These are phyloP conservation scores for Pseudocercospora macadamiae DNA, from an alignment of 2,329 filamentous ascomycete genomes.

Conservation along the genomic window DNA sequence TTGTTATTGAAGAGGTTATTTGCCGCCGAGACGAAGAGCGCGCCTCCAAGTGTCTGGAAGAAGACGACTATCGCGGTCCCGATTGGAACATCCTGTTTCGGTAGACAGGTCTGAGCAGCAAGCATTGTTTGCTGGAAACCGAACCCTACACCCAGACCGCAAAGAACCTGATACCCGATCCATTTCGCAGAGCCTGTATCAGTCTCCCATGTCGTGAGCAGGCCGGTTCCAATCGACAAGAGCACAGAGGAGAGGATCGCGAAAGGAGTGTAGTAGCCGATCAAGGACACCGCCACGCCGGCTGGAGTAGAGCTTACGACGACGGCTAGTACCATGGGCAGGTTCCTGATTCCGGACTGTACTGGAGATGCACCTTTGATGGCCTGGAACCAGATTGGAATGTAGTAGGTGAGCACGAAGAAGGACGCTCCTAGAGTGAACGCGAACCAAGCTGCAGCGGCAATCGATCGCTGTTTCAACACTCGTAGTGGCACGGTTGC, in stretches of 20 bases:
- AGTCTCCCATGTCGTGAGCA: slow-evolving; percentile 48
- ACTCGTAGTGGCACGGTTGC: slow-evolving; percentile 50
- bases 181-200: slow-evolving; percentile 44
- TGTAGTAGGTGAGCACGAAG: slow-evolving; percentile 50
- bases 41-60: slow-evolving; percentile 46
- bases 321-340: slow-evolving; percentile 44
- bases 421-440: slow-evolving; percentile 47
- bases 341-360: slow-evolving; percentile 51
- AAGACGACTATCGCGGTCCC: slow-evolving; percentile 46
- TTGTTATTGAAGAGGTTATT: slow-evolving; percentile 43
- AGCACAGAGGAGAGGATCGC: slow-evolving; percentile 45
- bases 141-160: slow-evolving; percentile 43
- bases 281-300: slow-evolving; percentile 11
- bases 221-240: slow-evolving; percentile 51
- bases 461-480: slow-evolving; percentile 48
- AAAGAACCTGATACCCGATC: slow-evolving; percentile 39
- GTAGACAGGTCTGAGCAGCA: slow-evolving; percentile 35
- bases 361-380: slow-evolving; percentile 51
- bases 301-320: slow-evolving; percentile 8
- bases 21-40: slow-evolving; percentile 45
- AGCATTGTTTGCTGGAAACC: slow-evolving; percentile 47
- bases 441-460: slow-evolving; percentile 44
- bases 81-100: slow-evolving; percentile 39
- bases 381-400: slow-evolving; percentile 53
- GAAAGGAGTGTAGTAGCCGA: slow-evolving; percentile 39